phyloP scores from a whole-genome alignment of 768 basidiomycete species.

The Rhodosporidiobolus odoratus region DNA sequence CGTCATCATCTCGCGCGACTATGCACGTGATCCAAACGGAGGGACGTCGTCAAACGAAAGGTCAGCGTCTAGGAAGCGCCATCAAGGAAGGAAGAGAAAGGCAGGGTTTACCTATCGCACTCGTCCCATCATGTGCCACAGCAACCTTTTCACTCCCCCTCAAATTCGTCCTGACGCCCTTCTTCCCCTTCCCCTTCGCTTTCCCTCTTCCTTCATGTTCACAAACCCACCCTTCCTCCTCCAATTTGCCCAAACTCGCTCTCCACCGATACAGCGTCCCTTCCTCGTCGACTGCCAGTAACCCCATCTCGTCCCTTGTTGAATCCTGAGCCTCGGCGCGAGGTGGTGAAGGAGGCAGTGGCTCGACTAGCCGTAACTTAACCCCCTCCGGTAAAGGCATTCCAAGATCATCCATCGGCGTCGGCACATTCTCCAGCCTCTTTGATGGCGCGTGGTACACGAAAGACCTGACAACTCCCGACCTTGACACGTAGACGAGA shows the following conservation, averaged over 20 bases:
- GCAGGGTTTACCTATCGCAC: constrained; percentile 80
- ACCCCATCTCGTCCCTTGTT: background rate
- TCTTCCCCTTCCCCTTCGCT: background rate
- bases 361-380: background rate
- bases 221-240: background rate
- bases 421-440: background rate
- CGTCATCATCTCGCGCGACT: constrained; percentile 54
- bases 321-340: background rate
- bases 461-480: background rate
- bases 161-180: background rate
- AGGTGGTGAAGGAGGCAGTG: background rate
- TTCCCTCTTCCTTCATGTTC: background rate
- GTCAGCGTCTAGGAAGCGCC: background rate
- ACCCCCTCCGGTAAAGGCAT: background rate
- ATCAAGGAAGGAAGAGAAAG: constrained; percentile 39
- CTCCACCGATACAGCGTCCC: constrained; percentile 18
- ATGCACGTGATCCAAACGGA: too few species aligned
- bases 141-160: constrained; percentile 53
- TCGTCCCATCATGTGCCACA: constrained; percentile 88
- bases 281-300: constrained; percentile 3
- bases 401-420: background rate
- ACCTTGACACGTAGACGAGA: background rate
- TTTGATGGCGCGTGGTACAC: constrained; percentile 2
- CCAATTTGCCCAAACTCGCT: background rate
- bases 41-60: too few species aligned